Evolutionary conservation across 805 yeast genomes (phyloP), one percentile per base, ranked within the genome.

Genomic region (Cyberlindnera meyerae): DNA sequence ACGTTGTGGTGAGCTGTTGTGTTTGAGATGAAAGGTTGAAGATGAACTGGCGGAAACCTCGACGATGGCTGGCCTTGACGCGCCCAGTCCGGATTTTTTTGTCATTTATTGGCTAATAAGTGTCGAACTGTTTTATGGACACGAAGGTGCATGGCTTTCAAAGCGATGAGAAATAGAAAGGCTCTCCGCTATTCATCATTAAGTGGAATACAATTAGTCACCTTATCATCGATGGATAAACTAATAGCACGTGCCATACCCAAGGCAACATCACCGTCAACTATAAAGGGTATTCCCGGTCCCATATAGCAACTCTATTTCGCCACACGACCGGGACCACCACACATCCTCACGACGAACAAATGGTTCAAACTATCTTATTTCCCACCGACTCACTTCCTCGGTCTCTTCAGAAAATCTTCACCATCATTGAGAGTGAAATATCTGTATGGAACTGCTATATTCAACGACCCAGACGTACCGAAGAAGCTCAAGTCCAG

Each of bases 391-490:
- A 36, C 39, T 1, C 56, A 51, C 25, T n/a, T 52, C 3, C 30
- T 47, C 6, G 48, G 48, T 1, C 11, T 48, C 4, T 50, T 47
- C 33, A 39, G 55, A 11, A 53, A 53, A 33, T 38, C 43, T 11
- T 39, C 36, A n/a, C 57, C 55, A 3, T 46, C 54, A 0, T 15
- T 53, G 8, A 22, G 55, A n/a, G 32, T 53, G 5, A 44, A 42
- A 27, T 47, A 36, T 27, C 27, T 39, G 8, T 45, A 47, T 14
- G 49, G 48, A 12, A 32, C 36, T 1, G 42, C 21, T 8, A 9
- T 40, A 5, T 36, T 42, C 17, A 53, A 53, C 35, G 48, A 50
- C 30, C 36, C 40, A 7, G 18, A 9, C 3, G 24, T 46, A 12
- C 18, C 31, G 7, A 18, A n/a, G 11, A 24, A 31, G 12, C 21